Evolutionary conservation across 139 green algal genomes (phyloP), one percentile per base, ranked within the genome.

Genomic region (Trebouxia sp.): DNA sequence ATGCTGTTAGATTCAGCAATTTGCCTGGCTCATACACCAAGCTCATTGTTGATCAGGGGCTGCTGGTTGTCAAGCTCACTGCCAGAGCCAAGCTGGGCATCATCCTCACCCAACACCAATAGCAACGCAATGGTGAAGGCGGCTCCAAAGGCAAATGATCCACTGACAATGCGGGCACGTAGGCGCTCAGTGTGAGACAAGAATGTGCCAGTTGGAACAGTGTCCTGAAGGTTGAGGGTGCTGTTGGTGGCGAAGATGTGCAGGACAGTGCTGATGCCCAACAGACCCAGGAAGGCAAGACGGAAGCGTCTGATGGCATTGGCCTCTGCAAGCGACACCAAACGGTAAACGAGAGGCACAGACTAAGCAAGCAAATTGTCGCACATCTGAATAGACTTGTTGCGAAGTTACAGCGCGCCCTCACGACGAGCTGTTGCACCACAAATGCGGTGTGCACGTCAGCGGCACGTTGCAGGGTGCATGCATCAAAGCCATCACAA

Each of bases 211-310:
- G 69, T 77, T 35, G 69, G 41, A 1, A 77, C 43, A 41, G 69
- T 77, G 39, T 77, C 69, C 17, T 37, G 42, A 6, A 77, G 41
- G 42, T 77, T 77, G 41, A 56, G 41, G 24, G 69, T 56, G 69
- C 43, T 56, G 69, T 77, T 77, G 69, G 69, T 51, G 41, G 41
- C 28, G 12, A 77, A 38, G 41, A 77, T 77, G 69, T 77, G 69
- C 0, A 77, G 69, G 11, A 77, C 42, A 10, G 43, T 41, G 12
- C 43, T 56, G 41, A 77, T 77, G 39, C 39, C 69, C 42, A 77
- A 41, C 39, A 77, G 10, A 1, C 41, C 42, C 41, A 77, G 0
- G 8, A 51, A 77, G 24, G 69, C 38, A 15, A 77, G 41, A 20
- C 69, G 69, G 69, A 41, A 77, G 24, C 69, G 42, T 26, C 69